Percentiles rank a stretch among this genome's conserved stretches.
phyloP scores from a whole-genome alignment of 1,139 yeast genomes.

The Zygoascus sp. region DNA sequence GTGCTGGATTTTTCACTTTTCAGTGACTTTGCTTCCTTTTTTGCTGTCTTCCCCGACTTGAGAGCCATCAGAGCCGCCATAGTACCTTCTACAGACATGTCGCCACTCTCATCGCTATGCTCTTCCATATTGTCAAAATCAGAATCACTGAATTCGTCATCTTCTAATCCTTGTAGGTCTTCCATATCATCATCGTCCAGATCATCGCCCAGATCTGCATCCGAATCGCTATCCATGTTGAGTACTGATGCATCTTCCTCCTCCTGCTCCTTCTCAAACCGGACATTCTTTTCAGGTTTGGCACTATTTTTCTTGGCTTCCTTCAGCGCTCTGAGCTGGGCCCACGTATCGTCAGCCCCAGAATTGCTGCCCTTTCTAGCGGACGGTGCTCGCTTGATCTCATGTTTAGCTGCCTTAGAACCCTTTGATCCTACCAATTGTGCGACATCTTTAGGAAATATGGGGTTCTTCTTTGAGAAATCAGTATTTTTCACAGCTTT shows the following conservation, averaged over 20 bases:
- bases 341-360: slow-evolving; percentile 38
- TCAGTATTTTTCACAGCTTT: background rate
- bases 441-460: background rate
- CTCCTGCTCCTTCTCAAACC: slow-evolving; percentile 2
- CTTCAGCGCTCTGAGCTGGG: slow-evolving; percentile 43
- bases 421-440: background rate
- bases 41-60: slow-evolving; percentile 32
- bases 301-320: slow-evolving; percentile 12
- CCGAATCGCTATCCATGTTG: too few relatives aligned
- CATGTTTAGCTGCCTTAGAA: too few relatives aligned
- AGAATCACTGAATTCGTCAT: slow-evolving; percentile 19
- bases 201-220: slow-evolving; percentile 23
- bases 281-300: slow-evolving; percentile 7
- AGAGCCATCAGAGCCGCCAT: slow-evolving; percentile 43
- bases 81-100: slow-evolving; percentile 33
- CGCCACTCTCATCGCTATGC: background rate
- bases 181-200: slow-evolving; percentile 26
- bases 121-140: slow-evolving; percentile 17
- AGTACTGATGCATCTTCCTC: too few relatives aligned
- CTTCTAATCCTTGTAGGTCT: slow-evolving; percentile 12
- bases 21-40: slow-evolving; percentile 10
- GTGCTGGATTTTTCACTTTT: slow-evolving; percentile 14
- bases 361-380: slow-evolving; percentile 25
- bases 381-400: slow-evolving; percentile 14
- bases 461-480: background rate